A percentile compares a stretch with the other conserved stretches of the same genome.
Evolutionary conservation across 345 rosid genomes (phyloP).

Genomic region (Sapria himalayana): DNA sequence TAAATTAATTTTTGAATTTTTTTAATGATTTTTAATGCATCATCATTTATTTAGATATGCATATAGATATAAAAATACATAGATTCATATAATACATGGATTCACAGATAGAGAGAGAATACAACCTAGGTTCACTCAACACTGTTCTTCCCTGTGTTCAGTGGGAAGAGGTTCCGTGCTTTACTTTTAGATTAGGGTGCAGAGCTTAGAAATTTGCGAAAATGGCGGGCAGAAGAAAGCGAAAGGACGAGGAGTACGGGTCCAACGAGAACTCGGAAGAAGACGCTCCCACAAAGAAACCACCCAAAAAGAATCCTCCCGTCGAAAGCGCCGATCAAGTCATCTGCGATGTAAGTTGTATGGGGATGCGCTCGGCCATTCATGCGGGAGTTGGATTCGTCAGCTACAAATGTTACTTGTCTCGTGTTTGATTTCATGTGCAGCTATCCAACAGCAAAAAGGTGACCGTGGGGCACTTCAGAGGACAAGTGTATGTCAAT

Average conservation of each 20-base stretch:
- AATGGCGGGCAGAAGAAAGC: conserved; percentile 73
- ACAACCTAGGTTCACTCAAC: no score
- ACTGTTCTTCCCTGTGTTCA: no score
- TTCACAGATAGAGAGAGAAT: no score
- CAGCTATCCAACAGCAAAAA: conserved; percentile 76
- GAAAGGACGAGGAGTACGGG: conserved; percentile 33
- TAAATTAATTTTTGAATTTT: no score
- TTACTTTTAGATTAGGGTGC: background rate
- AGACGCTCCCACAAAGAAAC: conserved; percentile 48
- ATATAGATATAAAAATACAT: no score
- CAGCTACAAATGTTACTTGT: no score
- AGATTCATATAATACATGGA: no score
- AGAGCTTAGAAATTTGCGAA: no score
- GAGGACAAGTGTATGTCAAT: conserved; percentile 58
- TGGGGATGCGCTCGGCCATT: background rate
- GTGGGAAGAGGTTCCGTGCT: no score
- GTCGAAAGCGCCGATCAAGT: conserved; percentile 47
- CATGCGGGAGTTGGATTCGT: background rate
- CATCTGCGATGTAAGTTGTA: conserved; percentile 50
- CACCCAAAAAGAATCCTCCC: conserved; percentile 24
- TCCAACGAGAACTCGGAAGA: conserved; percentile 40
- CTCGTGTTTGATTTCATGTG: conserved; percentile 7
- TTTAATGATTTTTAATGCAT: no score
- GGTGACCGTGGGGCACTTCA: conserved; percentile 71
- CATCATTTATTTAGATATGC: no score